Evolutionary conservation across 495 filamentous ascomycete genomes (phyloP).

Genomic region (Paragyromitra xinjiangensis): DNA sequence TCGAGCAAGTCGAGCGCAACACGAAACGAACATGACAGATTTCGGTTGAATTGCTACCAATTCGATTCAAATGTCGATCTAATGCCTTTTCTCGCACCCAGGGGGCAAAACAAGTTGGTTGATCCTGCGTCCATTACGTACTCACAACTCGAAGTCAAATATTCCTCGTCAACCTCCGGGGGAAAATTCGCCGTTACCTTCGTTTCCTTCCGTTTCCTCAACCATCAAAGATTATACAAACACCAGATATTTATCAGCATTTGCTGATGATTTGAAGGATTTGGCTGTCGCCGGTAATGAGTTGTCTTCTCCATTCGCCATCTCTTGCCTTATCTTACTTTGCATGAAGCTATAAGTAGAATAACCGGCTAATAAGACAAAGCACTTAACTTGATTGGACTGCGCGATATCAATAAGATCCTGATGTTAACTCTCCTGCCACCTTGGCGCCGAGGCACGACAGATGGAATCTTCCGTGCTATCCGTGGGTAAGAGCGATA

Average conservation of each 20-base stretch:
- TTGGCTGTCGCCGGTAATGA: slow-evolving; percentile 11
- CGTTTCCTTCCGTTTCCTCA: slow-evolving; percentile 1
- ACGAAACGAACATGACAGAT: neutral
- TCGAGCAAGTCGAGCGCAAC: neutral
- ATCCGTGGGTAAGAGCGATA: neutral
- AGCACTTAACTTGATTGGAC: slow-evolving; percentile 21
- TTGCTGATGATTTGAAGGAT: neutral
- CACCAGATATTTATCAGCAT: neutral
- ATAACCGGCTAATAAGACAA: slow-evolving; percentile 25
- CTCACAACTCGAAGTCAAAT: neutral
- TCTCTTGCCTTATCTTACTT: slow-evolving; percentile 43
- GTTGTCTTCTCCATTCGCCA: neutral
- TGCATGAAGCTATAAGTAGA: slow-evolving; percentile 24
- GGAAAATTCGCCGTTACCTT: neutral
- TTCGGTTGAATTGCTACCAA: neutral
- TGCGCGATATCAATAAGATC: slow-evolving; percentile 3
- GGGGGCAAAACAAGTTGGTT: neutral
- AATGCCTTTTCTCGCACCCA: neutral
- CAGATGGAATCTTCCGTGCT: slow-evolving; percentile 3
- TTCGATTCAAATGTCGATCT: neutral
- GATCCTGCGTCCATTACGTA: slow-evolving; percentile 5
- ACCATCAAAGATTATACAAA: neutral
- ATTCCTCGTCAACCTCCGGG: neutral
- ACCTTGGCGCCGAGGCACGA: slow-evolving; percentile 38
- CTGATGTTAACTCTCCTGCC: slow-evolving; percentile 13